These are phyloP conservation scores for Botrytis tulipae DNA, from an alignment of 2,329 filamentous ascomycete species.

Conservation along the genomic window DNA sequence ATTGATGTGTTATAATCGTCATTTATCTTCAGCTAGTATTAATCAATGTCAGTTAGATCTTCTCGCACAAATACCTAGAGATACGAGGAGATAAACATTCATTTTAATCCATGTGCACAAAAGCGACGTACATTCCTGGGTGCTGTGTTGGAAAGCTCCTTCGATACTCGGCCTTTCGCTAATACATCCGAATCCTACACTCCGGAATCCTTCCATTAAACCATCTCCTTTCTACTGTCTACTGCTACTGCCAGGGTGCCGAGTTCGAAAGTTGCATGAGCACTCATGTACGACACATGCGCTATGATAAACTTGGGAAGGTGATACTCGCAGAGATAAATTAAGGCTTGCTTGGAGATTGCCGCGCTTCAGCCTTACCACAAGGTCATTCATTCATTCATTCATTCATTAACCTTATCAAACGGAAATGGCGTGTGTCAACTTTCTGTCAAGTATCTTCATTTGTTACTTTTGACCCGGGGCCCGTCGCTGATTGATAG, in stretches of 20 bases:
- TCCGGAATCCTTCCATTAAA: neutral
- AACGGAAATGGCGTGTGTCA: neutral
- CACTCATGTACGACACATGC: neutral
- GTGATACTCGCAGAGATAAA: neutral
- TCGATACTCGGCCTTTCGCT: neutral
- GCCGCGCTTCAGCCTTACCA: slow-evolving; percentile 19
- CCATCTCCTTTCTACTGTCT: neutral
- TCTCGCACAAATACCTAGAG: neutral
- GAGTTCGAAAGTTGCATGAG: slow-evolving; percentile 10
- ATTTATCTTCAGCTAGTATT: too few relatives aligned
- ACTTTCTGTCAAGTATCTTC: neutral
- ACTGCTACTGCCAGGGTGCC: neutral
- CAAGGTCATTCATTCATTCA: neutral
- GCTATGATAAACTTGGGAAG: neutral
- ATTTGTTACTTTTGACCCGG: neutral
- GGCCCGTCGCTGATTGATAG: neutral
- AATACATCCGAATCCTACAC: neutral
- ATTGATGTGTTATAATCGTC: too few relatives aligned
- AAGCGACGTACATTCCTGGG: neutral
- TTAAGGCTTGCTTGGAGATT: slow-evolving; percentile 7
- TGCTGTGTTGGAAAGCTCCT: neutral
- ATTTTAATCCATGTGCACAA: neutral
- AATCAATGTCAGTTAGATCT: too few relatives aligned
- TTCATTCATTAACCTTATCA: neutral
- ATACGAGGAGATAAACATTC: neutral